Conservation (phyloP, 495 filamentous ascomycete genomes). For the Penicillium cataractarum region DNA sequence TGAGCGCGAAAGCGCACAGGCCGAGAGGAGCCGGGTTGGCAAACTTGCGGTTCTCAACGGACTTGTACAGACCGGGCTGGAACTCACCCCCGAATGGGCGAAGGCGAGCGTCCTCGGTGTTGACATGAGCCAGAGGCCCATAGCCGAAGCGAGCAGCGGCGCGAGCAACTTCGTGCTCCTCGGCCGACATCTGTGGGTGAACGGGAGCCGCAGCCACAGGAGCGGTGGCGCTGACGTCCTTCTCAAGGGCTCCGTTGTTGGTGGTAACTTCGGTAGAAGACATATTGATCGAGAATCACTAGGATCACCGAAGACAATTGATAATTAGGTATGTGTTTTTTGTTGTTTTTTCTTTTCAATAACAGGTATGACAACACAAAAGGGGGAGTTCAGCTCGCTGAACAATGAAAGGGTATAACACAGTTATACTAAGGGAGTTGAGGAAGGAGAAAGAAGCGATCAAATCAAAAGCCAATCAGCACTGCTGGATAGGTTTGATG, state of each 20-base stretch:
- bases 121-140: constrained; percentile 70
- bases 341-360: not conserved
- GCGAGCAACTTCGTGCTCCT: constrained; percentile 51
- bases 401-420: constrained; percentile 26
- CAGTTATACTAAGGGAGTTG: constrained; percentile 27
- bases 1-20: constrained; percentile 89
- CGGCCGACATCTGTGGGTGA: constrained; percentile 44
- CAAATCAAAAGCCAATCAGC: constrained; percentile 35
- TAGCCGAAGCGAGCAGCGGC: constrained; percentile 57
- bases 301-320: not conserved
- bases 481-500: constrained; percentile 37
- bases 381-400: constrained; percentile 30
- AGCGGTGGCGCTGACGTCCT: constrained; percentile 34
- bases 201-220: constrained; percentile 18
- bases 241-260: constrained; percentile 35
- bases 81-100: constrained; percentile 94
- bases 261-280: constrained; percentile 36
- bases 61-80: constrained; percentile 89
- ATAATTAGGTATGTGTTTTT: constrained; percentile 1
- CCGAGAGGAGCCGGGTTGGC: constrained; percentile 88
- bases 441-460: constrained; percentile 18
- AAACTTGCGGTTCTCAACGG: constrained; percentile 76
- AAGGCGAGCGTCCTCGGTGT: constrained; percentile 62
- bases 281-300: constrained; percentile 27
- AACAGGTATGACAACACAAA: constrained; percentile 1